Percentiles rank a stretch among this genome's conserved stretches.
phyloP scores from a whole-genome alignment of 441 rosid species.

The Aleurites moluccanus region DNA sequence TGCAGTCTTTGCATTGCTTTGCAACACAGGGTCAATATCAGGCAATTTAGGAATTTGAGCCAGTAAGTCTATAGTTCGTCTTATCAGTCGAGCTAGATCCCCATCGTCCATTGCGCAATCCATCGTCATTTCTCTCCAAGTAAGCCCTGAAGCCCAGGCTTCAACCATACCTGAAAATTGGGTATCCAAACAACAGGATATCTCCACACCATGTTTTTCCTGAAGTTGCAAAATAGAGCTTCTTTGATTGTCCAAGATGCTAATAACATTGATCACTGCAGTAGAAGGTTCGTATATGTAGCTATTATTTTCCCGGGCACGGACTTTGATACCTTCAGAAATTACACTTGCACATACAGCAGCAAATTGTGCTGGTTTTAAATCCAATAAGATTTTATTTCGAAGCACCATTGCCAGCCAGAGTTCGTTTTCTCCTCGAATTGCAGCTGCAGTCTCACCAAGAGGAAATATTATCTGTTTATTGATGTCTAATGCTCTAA shows the following conservation, averaged over 20 bases:
- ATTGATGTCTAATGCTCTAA: constrained; percentile 74
- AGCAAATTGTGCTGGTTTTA: constrained; percentile 87
- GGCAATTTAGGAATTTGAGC: constrained; percentile 96
- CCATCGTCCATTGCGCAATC: constrained; percentile 98
- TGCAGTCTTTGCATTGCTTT: constrained; percentile 54
- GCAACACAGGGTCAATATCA: constrained; percentile 57
- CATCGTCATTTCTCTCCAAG: constrained; percentile 95
- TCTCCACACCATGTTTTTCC: constrained; percentile 72
- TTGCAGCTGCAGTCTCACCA: constrained; percentile 95
- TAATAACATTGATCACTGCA: constrained; percentile 51
- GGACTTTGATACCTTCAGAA: constrained; percentile 89
- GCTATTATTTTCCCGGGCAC: constrained; percentile 67
- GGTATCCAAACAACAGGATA: constrained; percentile 69
- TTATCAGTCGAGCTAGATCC: constrained; percentile 79
- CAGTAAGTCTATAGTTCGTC: constrained; percentile 78
- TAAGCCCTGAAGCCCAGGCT: constrained; percentile 96
- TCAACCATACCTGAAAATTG: constrained; percentile 96
- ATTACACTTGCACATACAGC: constrained; percentile 79
- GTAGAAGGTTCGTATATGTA: constrained; percentile 73
- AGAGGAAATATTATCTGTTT: constrained; percentile 74
- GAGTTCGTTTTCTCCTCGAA: constrained; percentile 91
- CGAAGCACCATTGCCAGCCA: constrained; percentile 94
- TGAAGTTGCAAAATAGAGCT: constrained; percentile 58
- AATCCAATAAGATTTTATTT: constrained; percentile 56
- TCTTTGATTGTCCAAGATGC: constrained; percentile 67